Conservation (phyloP, 192 early-diverging fungal genomes). For the Coemansia sp. region DNA sequence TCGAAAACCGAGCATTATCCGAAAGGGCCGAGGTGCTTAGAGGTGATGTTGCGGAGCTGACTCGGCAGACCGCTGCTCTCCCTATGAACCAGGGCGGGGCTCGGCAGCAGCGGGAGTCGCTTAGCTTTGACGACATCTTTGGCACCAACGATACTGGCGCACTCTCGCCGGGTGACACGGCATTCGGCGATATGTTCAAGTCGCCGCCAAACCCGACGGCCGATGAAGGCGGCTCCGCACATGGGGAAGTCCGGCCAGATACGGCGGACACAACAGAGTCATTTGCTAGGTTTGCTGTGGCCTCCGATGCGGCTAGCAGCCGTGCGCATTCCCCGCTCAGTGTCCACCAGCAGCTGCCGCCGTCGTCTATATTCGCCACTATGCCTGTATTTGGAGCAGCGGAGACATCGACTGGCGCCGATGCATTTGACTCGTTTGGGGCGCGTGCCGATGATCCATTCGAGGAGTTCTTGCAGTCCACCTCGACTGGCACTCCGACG, state of each 20-base stretch:
- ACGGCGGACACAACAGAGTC: slow-evolving; percentile 12
- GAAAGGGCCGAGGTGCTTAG: slow-evolving; percentile 8
- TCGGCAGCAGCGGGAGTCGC: slow-evolving; percentile 10
- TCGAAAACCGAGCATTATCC: slow-evolving; percentile 9
- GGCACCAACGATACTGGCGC: slow-evolving; percentile 28
- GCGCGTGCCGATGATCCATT: slow-evolving; percentile 44
- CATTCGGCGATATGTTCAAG: slow-evolving; percentile 20
- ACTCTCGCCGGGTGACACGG: slow-evolving; percentile 13
- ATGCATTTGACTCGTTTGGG: slow-evolving; percentile 51
- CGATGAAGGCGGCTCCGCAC: background rate
- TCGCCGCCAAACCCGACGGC: slow-evolving; percentile 8
- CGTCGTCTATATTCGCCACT: slow-evolving; percentile 11
- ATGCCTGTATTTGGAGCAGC: slow-evolving; percentile 22
- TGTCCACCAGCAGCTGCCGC: slow-evolving; percentile 9
- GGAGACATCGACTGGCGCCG: background rate
- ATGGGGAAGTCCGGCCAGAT: background rate
- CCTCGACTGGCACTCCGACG: background rate
- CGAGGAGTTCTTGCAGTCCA: slow-evolving; percentile 43
- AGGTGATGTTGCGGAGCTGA: slow-evolving; percentile 18
- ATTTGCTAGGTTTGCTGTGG: slow-evolving; percentile 5
- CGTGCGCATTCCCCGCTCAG: background rate
- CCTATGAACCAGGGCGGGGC: background rate
- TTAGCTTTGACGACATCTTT: slow-evolving; percentile 56
- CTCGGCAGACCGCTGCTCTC: slow-evolving; percentile 12
- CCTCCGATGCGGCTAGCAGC: background rate